phyloP scores from a whole-genome alignment of 1,284 basidiomycete species.

The Ganoderma lucidum region DNA sequence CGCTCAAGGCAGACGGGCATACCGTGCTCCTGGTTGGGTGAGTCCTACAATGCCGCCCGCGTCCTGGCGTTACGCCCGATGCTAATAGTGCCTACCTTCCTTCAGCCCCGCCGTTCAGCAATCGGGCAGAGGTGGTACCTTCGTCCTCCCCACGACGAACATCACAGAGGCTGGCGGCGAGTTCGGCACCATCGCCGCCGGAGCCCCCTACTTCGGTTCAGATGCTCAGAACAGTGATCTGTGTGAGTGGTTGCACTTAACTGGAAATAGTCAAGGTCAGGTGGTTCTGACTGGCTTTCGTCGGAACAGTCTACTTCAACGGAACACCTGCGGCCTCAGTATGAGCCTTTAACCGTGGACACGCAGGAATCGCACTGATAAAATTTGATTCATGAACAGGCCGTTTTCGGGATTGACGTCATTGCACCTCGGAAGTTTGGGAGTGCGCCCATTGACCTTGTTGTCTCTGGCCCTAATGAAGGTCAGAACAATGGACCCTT shows the following conservation, averaged over 20 bases:
- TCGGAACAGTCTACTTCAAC: conserved; percentile 40
- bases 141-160: conserved; percentile 40
- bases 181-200: conserved; percentile 38
- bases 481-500: conserved; percentile 40
- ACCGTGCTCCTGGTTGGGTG: conserved; percentile 40
- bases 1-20: conserved; percentile 38
- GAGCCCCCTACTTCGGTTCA: conserved; percentile 40
- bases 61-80: neutral
- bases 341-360: neutral
- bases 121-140: conserved; percentile 42
- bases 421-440: conserved; percentile 38
- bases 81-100: neutral
- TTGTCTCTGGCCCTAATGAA: conserved; percentile 42
- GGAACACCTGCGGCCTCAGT: conserved; percentile 41
- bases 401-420: conserved; percentile 39
- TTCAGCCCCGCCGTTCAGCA: conserved; percentile 41
- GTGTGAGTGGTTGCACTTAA: conserved; percentile 31
- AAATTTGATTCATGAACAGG: conserved; percentile 23
- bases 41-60: conserved; percentile 9
- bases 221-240: conserved; percentile 35
- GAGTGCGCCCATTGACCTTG: conserved; percentile 36
- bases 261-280: conserved; percentile 6
- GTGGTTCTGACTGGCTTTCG: conserved; percentile 11
- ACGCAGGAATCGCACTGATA: conserved; percentile 17
- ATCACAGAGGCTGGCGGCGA: conserved; percentile 41